Evolutionary conservation across 2,329 filamentous ascomycete species (phyloP).

Genomic region (Nemania abortiva): DNA sequence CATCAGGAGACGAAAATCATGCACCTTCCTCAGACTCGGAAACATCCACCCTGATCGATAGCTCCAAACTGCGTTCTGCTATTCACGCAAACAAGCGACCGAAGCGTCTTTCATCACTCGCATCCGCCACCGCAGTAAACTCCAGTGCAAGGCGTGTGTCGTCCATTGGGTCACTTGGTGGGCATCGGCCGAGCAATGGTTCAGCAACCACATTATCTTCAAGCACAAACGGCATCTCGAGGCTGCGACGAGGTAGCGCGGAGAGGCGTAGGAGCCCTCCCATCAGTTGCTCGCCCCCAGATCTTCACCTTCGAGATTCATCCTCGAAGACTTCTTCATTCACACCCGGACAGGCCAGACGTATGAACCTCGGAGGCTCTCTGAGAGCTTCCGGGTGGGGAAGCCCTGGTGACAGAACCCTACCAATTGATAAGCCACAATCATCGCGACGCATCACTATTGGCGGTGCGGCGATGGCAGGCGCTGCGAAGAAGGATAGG

Average conservation of each 20-base stretch:
- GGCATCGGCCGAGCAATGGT: conserved; percentile 49
- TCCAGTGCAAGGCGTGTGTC: conserved; percentile 59
- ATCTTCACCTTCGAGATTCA: conserved; percentile 55
- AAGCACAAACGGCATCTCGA: conserved; percentile 67
- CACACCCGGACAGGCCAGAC: conserved; percentile 67
- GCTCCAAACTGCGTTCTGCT: conserved; percentile 66
- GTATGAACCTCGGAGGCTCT: conserved; percentile 64
- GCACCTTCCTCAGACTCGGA: conserved; percentile 65
- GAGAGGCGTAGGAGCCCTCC: conserved; percentile 67
- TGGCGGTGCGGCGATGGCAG: conserved; percentile 52
- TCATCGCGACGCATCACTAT: conserved; percentile 59
- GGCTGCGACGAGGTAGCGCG: conserved; percentile 63
- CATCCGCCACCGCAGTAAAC: conserved; percentile 28
- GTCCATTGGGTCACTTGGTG: conserved; percentile 56
- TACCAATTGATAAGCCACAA: conserved; percentile 41
- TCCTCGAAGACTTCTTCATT: conserved; percentile 49
- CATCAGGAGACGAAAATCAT: conserved; percentile 64
- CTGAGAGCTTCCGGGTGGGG: conserved; percentile 37
- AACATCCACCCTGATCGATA: conserved; percentile 61
- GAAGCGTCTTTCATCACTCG: conserved; percentile 57
- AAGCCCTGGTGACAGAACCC: conserved; percentile 42
- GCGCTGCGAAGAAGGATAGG: conserved; percentile 38
- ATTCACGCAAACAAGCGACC: conserved; percentile 65
- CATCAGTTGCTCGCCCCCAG: conserved; percentile 64
- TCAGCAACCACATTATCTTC: conserved; percentile 58